A percentile compares a stretch with the other conserved stretches of the same genome.
These are phyloP conservation scores for Calonectria pseudoreteaudii DNA, from an alignment of 2,329 filamentous ascomycete genomes.

Conservation along the genomic window DNA sequence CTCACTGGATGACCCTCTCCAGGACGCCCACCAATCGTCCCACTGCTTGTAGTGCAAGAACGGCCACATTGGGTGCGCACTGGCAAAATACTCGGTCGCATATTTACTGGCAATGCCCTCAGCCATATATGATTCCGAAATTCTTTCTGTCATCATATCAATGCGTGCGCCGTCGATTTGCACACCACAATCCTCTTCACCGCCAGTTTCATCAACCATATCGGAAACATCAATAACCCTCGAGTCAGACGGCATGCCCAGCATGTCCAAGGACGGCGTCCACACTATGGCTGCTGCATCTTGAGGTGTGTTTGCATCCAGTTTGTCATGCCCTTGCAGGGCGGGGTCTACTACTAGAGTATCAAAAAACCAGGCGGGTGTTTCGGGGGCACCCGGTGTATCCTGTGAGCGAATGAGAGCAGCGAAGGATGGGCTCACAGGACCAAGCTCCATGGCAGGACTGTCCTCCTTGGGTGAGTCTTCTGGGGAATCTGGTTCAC, in stretches of 20 bases:
- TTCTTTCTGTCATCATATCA: neutral
- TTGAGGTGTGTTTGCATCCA: neutral
- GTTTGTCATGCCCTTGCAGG: neutral
- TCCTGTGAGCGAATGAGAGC: neutral
- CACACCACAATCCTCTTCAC: neutral
- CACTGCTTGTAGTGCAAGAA: slow-evolving; percentile 1
- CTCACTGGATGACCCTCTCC: neutral
- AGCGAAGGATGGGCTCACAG: neutral
- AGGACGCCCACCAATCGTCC: neutral
- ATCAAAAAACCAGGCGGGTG: neutral
- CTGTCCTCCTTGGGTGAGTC: neutral
- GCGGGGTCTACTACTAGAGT: neutral
- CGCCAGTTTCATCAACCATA: neutral
- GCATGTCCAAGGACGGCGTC: neutral
- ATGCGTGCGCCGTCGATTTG: neutral
- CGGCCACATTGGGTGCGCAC: neutral
- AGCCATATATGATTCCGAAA: neutral
- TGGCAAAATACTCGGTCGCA: neutral
- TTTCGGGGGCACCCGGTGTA: neutral
- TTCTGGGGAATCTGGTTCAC: neutral
- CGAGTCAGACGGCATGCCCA: neutral
- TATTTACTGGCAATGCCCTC: neutral
- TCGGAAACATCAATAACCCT: neutral
- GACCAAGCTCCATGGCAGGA: neutral
- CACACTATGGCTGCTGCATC: neutral